These are phyloP conservation scores for Ceratobasidium sp. DNA, from an alignment of 1,284 basidiomycete species.

Conservation along the genomic window DNA sequence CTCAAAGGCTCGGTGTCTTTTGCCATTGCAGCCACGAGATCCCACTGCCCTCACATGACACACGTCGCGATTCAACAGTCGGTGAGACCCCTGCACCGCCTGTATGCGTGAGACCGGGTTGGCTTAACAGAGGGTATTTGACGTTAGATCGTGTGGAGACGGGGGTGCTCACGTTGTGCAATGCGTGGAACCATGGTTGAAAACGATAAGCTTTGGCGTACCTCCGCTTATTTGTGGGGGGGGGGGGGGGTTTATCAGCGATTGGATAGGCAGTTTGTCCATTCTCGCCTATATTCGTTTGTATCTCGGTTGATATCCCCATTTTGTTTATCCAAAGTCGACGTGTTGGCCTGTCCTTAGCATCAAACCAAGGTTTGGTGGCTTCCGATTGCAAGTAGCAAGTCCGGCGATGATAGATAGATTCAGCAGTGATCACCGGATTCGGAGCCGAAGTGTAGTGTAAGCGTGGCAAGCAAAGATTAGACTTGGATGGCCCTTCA, in stretches of 20 bases:
- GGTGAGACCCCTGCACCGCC: constrained; percentile 67
- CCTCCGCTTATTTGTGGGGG: constrained; percentile 66
- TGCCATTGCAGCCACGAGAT: constrained; percentile 63
- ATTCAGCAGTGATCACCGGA: too few species aligned
- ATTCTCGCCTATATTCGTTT: constrained; percentile 64
- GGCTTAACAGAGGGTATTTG: neutral
- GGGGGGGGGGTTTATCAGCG: constrained; percentile 66
- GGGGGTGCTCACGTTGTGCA: constrained; percentile 59
- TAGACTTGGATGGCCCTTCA: constrained; percentile 48
- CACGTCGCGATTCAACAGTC: constrained; percentile 64
- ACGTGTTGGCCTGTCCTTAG: constrained; percentile 66
- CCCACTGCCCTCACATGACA: constrained; percentile 75
- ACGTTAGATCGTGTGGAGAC: constrained; percentile 47
- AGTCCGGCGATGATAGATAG: too few species aligned
- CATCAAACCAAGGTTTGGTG: constrained; percentile 62
- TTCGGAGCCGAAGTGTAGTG: neutral
- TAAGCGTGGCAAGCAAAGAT: neutral
- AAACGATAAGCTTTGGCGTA: constrained; percentile 66
- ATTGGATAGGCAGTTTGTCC: constrained; percentile 64
- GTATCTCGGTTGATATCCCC: constrained; percentile 66
- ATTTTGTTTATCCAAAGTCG: constrained; percentile 65
- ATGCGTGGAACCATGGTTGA: constrained; percentile 64
- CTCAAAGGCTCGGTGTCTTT: constrained; percentile 49
- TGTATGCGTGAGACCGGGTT: constrained; percentile 46
- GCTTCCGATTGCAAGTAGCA: neutral